phyloP scores from a whole-genome alignment of 495 filamentous ascomycete genomes.

The Xylaria castorea region DNA sequence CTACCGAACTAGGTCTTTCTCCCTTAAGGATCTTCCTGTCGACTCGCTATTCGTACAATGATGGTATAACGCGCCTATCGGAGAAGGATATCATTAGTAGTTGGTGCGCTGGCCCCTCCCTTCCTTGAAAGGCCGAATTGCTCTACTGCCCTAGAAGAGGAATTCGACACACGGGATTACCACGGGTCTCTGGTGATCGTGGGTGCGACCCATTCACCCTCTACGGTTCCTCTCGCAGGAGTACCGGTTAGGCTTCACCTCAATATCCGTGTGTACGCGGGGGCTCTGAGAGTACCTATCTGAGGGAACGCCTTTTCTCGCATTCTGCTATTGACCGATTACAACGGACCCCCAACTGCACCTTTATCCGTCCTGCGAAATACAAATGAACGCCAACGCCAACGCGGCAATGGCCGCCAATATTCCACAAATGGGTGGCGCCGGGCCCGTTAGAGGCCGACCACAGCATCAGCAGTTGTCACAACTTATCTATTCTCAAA shows the following conservation, averaged over 20 bases:
- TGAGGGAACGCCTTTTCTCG: neutral
- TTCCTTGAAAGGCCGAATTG: neutral
- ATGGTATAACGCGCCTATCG: conserved; percentile 14
- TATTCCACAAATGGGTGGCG: conserved; percentile 51
- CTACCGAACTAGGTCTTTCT: conserved; percentile 13
- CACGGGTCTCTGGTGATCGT: neutral
- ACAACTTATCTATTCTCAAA: conserved; percentile 37
- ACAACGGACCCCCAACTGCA: neutral
- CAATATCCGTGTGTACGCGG: conserved; percentile 14
- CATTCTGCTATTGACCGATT: neutral
- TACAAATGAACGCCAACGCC: neutral
- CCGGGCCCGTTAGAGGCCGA: conserved; percentile 35
- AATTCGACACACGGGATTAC: neutral
- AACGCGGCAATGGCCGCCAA: conserved; percentile 58
- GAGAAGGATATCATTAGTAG: conserved; percentile 7
- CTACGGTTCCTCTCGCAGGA: conserved; percentile 29
- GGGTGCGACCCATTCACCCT: conserved; percentile 24
- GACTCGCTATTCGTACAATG: conserved; percentile 9
- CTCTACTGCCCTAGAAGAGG: neutral
- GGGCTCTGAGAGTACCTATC: neutral
- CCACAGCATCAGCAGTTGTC: conserved; percentile 45
- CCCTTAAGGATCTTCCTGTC: neutral
- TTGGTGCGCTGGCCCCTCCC: conserved; percentile 1
- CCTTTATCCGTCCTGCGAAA: neutral
- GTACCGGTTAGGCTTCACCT: neutral